A percentile compares a stretch with the other conserved stretches of the same genome.
Conservation (phyloP, 2,329 filamentous ascomycete species). For the Xylariaceae sp. region DNA sequence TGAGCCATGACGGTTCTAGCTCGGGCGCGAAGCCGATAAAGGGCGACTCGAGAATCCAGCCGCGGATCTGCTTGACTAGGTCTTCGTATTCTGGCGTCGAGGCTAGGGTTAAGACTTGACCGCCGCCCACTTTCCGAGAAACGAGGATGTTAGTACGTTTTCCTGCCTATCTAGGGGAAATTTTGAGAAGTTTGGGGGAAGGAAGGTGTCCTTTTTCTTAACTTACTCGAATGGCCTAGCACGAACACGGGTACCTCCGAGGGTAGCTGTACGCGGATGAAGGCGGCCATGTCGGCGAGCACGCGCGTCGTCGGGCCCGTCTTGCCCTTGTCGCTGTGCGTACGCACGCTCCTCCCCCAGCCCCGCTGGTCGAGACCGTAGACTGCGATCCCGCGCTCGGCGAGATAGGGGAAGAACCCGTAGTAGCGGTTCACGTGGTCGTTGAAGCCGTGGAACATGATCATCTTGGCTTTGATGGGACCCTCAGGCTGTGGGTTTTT, state of each 20-base stretch:
- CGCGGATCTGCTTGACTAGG: slow-evolving; percentile 67
- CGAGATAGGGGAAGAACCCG: slow-evolving; percentile 74
- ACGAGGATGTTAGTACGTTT: slow-evolving; percentile 4
- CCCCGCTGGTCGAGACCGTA: slow-evolving; percentile 85
- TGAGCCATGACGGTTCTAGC: slow-evolving; percentile 67
- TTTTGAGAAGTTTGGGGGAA: not conserved
- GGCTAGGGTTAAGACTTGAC: slow-evolving; percentile 70
- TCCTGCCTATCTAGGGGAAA: too few relatives aligned
- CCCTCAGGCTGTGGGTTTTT: slow-evolving; percentile 56
- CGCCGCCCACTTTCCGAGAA: slow-evolving; percentile 70
- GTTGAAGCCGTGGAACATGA: slow-evolving; percentile 89
- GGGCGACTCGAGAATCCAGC: slow-evolving; percentile 79
- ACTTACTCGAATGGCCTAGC: slow-evolving; percentile 76
- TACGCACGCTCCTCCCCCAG: slow-evolving; percentile 78
- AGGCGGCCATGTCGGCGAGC: slow-evolving; percentile 78
- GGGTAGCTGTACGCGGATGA: slow-evolving; percentile 66
- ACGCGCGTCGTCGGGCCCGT: slow-evolving; percentile 78
- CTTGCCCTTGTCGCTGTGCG: slow-evolving; percentile 68
- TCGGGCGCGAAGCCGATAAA: slow-evolving; percentile 76
- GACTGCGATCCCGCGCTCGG: slow-evolving; percentile 74
- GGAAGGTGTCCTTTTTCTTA: not conserved
- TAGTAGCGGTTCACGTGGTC: slow-evolving; percentile 84
- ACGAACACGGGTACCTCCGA: slow-evolving; percentile 73
- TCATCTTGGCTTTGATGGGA: slow-evolving; percentile 70
- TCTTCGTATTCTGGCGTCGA: slow-evolving; percentile 57